Evolutionary conservation across 805 yeast genomes (phyloP).

Genomic region (Wickerhamiella allomyrinae): DNA sequence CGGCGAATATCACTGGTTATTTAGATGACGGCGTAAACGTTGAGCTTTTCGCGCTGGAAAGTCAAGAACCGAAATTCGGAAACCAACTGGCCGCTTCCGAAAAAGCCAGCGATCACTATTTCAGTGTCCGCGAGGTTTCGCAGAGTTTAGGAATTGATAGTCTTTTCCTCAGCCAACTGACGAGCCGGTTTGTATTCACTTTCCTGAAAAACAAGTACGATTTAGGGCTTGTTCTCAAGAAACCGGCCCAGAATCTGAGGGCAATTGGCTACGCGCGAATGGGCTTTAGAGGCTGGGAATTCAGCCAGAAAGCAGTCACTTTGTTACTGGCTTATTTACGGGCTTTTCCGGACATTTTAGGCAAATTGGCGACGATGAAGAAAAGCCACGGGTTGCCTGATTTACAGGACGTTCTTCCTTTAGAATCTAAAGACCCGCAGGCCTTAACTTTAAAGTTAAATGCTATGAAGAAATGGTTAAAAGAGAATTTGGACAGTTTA

Average conservation of each 20-base stretch:
- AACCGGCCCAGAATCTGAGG: constrained; percentile 63
- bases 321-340: constrained; percentile 46
- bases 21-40: constrained; percentile 24
- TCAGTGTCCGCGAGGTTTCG: constrained; percentile 51
- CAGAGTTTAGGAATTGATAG: constrained; percentile 43
- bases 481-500: constrained; percentile 30
- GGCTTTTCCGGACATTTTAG: constrained; percentile 50
- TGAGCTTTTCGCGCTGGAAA: constrained; percentile 14
- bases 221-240: constrained; percentile 74
- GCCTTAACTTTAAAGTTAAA: constrained; percentile 25
- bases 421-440: constrained; percentile 14
- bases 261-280: constrained; percentile 78
- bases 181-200: constrained; percentile 51
- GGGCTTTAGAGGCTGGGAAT: constrained; percentile 62
- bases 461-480: constrained; percentile 32
- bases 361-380: constrained; percentile 21
- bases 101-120: constrained; percentile 39
- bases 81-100: constrained; percentile 45
- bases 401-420: constrained; percentile 4
- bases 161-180: constrained; percentile 57
- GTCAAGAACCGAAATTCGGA: constrained; percentile 54
- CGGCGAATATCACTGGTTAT: constrained; percentile 34
- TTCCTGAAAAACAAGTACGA: constrained; percentile 37
- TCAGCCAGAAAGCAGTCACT: constrained; percentile 55
- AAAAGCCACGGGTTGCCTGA: constrained; percentile 15